These are phyloP conservation scores for Arabis hirsuta DNA, from an alignment of 345 rosid genomes.

Conservation along the genomic window DNA sequence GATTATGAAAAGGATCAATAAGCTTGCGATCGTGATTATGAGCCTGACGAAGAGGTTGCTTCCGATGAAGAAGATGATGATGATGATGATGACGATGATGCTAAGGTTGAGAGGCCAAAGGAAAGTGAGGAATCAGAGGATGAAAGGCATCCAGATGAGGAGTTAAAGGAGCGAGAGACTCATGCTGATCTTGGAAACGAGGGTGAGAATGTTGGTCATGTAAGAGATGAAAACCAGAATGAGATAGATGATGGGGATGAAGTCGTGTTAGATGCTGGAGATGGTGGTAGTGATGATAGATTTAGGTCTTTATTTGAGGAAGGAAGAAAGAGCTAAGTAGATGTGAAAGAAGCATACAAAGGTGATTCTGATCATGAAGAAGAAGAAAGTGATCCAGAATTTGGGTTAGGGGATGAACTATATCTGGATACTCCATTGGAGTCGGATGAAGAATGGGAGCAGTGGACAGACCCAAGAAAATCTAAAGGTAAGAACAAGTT, in stretches of 20 bases:
- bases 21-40: not conserved
- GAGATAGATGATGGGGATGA: not conserved
- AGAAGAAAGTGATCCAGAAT: not conserved
- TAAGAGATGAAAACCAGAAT: too few relatives aligned
- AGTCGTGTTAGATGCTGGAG: not conserved
- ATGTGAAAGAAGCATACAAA: not conserved
- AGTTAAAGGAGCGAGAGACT: too few relatives aligned
- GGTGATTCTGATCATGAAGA: not conserved
- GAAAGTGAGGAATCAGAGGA: not conserved
- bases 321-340: not conserved
- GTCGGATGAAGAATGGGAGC: too few relatives aligned
- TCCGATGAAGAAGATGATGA: too few relatives aligned
- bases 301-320: not conserved
- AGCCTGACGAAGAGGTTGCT: not conserved
- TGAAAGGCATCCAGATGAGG: not conserved
- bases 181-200: too few relatives aligned
- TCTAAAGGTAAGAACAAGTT: too few relatives aligned
- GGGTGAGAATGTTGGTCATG: too few relatives aligned
- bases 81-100: too few relatives aligned
- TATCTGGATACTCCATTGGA: not conserved
- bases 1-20: too few relatives aligned
- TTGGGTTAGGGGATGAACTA: not conserved
- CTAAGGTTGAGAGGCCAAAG: not conserved
- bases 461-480: too few relatives aligned
- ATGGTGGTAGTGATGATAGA: not conserved